Base-by-base conservation (phyloP, 2,329 filamentous ascomycete genomes). In the Xylogone sp. region DNA sequence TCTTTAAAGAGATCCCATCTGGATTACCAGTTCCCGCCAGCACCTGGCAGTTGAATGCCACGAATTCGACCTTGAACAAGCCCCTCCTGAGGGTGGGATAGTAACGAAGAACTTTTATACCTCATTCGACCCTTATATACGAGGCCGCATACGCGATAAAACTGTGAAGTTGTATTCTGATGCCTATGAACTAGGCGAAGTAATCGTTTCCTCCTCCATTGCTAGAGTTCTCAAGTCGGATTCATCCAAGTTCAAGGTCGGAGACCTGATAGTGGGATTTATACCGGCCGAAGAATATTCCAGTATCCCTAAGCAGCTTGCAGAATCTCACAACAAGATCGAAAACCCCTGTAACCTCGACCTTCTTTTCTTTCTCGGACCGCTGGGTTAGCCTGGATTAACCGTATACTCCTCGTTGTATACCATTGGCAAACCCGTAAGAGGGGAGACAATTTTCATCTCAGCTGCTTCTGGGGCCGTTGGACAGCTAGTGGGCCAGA, bases 71-170 rank as follows among this genome's bases (percentile, higher is more conserved):
- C 70, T 84, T 58, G 71, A 82, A 21, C 74, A 79, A 47, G 67
- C 79, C 3, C 78, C 83, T 21, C 78, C 84, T 10, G 67, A 79
- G 43, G 86, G 87, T 56, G 85, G 90, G 39, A 68, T 95, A 46
- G 81, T 82, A 27, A 71, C 86, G 57, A 81, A 90, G 72, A 81
- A 87, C 60, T 79, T 86, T 63, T 90, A 87, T 68, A 77, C 83
- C 59, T 92, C 88, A 42, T 87, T 87, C 71, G 90, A 96, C 69
- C 90, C 90, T 2, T 96, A 95, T 74, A 82, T 88, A 75, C 86
- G 91, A 52, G 87, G 87, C 54, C 81, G 82, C 59, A 92, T 96
- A 87, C 84, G 89, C 45, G 70, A 76, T 45, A 65, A 86, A 6
- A 68, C 74, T 31, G 62, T 72, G 65, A 82, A 87, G 71, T 90